A percentile compares a stretch with the other conserved stretches of the same genome.
Conservation (phyloP, 139 green algal species). For the Picochlorum sp. region DNA sequence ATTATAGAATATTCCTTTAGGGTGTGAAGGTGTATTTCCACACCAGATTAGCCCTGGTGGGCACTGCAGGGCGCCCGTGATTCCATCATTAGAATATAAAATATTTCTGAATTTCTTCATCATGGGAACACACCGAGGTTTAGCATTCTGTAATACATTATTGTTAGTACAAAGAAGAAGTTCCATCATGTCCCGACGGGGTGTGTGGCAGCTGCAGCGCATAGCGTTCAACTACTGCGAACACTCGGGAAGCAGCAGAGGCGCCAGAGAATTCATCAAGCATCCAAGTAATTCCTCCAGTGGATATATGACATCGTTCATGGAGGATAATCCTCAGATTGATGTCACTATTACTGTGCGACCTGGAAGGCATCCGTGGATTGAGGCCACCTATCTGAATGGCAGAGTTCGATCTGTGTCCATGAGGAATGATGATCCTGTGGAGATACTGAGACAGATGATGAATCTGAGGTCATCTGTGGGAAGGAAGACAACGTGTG, state of each 20-base stretch:
- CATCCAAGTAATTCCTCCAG: conserved; percentile 9
- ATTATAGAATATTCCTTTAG: no score
- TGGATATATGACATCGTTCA: conserved; percentile 26
- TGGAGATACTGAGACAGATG: conserved; percentile 31
- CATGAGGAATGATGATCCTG: conserved; percentile 22
- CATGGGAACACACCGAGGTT: no score
- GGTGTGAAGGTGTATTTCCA: no score
- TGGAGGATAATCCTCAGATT: conserved; percentile 37
- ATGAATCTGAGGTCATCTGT: conserved; percentile 23
- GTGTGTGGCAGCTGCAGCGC: conserved; percentile 35
- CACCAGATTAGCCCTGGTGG: no score
- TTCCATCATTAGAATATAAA: no score
- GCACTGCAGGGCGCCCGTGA: no score
- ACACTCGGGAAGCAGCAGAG: conserved; percentile 30
- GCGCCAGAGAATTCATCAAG: conserved; percentile 8
- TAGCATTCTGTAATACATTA: no score
- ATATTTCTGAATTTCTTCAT: no score
- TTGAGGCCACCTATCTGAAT: conserved; percentile 5
- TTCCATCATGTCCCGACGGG: conserved; percentile 26
- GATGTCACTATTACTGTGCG: not conserved
- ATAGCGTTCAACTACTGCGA: conserved; percentile 34
- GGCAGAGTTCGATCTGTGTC: conserved; percentile 15
- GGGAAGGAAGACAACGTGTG: conserved; percentile 5
- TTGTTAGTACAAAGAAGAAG: no score
- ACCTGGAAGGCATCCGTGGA: not conserved